Percentiles rank a stretch among this genome's conserved stretches.
Evolutionary conservation across 2,329 filamentous ascomycete species (phyloP).

Genomic region (Penicillium digitatum): DNA sequence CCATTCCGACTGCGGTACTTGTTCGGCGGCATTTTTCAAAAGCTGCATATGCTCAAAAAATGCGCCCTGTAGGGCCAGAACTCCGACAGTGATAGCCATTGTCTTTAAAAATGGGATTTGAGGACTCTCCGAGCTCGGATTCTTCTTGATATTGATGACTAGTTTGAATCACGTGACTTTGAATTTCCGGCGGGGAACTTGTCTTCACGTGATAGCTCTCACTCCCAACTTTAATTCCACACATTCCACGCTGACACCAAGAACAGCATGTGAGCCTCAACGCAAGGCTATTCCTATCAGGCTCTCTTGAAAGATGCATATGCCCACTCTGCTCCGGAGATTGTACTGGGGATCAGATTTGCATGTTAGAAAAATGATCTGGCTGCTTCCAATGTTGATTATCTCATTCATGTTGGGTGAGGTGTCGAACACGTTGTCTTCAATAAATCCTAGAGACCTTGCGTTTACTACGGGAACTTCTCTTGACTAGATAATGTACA

Average conservation of each 20-base stretch:
- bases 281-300: not conserved
- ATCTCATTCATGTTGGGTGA: not conserved
- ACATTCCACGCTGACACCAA: too few species aligned
- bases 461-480: not conserved
- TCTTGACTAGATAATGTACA: not conserved
- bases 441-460: not conserved
- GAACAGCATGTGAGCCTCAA: not conserved
- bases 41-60: constrained; percentile 84
- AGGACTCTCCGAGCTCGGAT: not conserved
- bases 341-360: not conserved
- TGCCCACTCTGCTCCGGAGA: not conserved
- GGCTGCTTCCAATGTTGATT: not conserved
- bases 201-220: constrained; percentile 10
- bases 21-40: constrained; percentile 61
- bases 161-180: constrained; percentile 11
- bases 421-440: not conserved
- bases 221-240: not conserved
- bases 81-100: constrained; percentile 53
- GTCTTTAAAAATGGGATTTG: constrained; percentile 15
- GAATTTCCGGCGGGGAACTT: constrained; percentile 17
- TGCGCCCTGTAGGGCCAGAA: constrained; percentile 80
- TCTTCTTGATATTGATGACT: constrained; percentile 13
- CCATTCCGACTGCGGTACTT: constrained; percentile 42
- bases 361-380: not conserved
- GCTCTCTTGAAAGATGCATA: not conserved